These are phyloP conservation scores for Spizellomyces punctatus DNA, from an alignment of 192 early-diverging fungal genomes.

Conservation along the genomic window DNA sequence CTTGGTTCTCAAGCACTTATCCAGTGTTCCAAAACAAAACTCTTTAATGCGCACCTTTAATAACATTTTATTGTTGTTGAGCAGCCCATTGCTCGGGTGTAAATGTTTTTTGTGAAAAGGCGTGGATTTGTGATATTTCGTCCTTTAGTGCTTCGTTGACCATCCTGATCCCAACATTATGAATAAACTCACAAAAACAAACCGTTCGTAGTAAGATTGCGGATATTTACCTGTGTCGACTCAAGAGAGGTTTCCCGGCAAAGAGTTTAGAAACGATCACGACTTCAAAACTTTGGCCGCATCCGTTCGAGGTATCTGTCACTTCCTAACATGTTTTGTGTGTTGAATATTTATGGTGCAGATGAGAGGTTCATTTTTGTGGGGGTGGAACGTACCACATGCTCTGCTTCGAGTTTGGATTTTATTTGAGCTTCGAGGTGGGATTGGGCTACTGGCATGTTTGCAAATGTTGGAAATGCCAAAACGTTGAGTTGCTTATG, in stretches of 20 bases:
- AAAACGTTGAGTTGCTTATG: no score
- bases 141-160: constrained; percentile 81
- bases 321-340: constrained; percentile 43
- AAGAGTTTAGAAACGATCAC: constrained; percentile 74
- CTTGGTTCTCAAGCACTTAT: no score
- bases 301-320: constrained; percentile 70
- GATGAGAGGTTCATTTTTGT: background rate
- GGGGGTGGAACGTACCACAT: constrained; percentile 18
- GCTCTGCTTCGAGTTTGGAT: constrained; percentile 24
- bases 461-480: no score
- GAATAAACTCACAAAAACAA: constrained; percentile 9
- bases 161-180: constrained; percentile 42
- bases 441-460: constrained; percentile 27
- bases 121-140: constrained; percentile 79
- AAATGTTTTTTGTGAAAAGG: constrained; percentile 78
- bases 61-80: constrained; percentile 4
- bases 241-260: constrained; percentile 68
- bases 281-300: constrained; percentile 82
- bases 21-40: no score
- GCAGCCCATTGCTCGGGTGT: constrained; percentile 66
- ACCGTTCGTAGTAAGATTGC: no score
- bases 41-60: background rate
- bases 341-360: background rate
- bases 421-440: constrained; percentile 20
- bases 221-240: constrained; percentile 61